Conservation (phyloP, 2,329 filamentous ascomycete species). For the Hirsutella thompsonii region DNA sequence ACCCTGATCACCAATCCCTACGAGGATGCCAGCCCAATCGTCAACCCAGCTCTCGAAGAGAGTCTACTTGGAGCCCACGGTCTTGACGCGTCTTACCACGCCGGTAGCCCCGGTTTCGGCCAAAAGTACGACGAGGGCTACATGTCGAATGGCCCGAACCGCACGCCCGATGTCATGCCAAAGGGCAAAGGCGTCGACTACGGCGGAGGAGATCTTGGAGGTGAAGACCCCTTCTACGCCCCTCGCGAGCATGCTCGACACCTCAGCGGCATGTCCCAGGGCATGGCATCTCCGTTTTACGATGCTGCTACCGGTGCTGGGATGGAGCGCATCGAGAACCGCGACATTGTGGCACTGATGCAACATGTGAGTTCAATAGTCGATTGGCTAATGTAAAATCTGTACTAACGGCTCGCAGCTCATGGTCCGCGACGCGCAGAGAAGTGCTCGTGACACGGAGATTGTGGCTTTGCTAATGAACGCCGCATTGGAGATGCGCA, state of each 20-base stretch:
- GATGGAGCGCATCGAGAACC: conserved; percentile 85
- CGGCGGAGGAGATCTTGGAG: conserved; percentile 30
- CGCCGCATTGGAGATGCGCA: conserved; percentile 92
- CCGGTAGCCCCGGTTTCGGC: conserved; percentile 43
- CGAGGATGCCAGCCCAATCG: conserved; percentile 50
- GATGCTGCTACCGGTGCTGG: conserved; percentile 79
- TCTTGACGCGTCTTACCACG: conserved; percentile 31
- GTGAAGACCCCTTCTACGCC: conserved; percentile 55
- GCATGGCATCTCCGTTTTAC: conserved; percentile 79
- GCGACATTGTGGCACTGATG: conserved; percentile 95
- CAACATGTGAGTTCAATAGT: conserved; percentile 55
- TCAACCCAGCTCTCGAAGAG: conserved; percentile 37
- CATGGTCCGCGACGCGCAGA: conserved; percentile 90
- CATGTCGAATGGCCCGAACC: conserved; percentile 58
- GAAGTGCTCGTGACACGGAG: conserved; percentile 91
- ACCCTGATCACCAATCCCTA: conserved; percentile 56
- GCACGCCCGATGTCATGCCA: conserved; percentile 36
- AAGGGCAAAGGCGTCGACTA: conserved; percentile 45
- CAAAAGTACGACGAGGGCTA: conserved; percentile 76
- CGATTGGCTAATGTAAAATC: no score
- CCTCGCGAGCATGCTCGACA: conserved; percentile 49
- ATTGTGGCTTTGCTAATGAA: conserved; percentile 90
- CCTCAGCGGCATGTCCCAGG: conserved; percentile 81
- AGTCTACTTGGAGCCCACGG: conserved; percentile 30
- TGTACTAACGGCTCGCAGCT: conserved; percentile 36